Evolutionary conservation across 345 rosid genomes (phyloP), one percentile per base, ranked within the genome.

Genomic region (Gossypium mustelinum): DNA sequence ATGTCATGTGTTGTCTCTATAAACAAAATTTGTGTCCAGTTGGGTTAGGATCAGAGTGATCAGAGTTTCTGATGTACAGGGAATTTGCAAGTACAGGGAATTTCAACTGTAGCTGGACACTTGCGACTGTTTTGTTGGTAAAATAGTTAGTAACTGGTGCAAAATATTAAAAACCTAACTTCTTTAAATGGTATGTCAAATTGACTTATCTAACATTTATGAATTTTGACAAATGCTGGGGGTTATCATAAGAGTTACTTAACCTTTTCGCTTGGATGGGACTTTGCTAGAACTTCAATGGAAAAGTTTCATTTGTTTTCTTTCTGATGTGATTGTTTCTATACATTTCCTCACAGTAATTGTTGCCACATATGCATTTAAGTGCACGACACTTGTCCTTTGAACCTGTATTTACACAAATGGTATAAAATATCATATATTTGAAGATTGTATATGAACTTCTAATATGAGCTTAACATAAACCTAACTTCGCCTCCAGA

Each of bases 81-180:
- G 39, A 34, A 34, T 34, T 59, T 67, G 61, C 79, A 45, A 67
- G 70, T 75, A 61, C 5, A 61, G 9, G 64, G 44, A 6, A 55
- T n/a, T 73, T 68, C 11, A 63, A 69, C 72, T 76, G 76, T 76
- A 44, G 77, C 70, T 48, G 20, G 61, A 58, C 77, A 24, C 20
- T 51, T 57, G 10, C n/a, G 58, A 54, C 20, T n/a, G 1, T 51
- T 51, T 5, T 51, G 56, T 13, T 51, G 14, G 56, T 51, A 51
- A 51, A 51, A 14, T 14, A 14, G 52, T 51, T 51, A 51, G 52
- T 16, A 51, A 17, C 16, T n/a, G 22, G 20, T 63, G 45, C 50
- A 65, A 18, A 13, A 43, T 18, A 17, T 18, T 10, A 20, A 48
- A 44, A 48, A 13, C 71, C 43, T 2, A 24, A 68, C 57, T 22